phyloP scores from a whole-genome alignment of 805 yeast genomes.

The Candida nemodendra region DNA sequence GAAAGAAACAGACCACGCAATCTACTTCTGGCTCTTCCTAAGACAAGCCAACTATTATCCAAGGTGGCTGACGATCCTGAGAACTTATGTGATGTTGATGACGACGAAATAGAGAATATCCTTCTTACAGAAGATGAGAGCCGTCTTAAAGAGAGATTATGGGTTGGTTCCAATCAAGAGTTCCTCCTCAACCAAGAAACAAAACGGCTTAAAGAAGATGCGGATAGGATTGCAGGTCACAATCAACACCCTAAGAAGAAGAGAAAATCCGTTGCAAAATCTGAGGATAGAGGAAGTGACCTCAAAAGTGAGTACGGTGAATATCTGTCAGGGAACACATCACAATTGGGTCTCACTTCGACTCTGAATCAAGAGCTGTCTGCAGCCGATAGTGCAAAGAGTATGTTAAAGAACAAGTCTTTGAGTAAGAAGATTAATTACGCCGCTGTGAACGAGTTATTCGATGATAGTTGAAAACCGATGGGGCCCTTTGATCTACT shows the following conservation, averaged over 20 bases:
- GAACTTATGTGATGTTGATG: slow-evolving; percentile 74
- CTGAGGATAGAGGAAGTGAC: slow-evolving; percentile 27
- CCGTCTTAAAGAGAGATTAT: slow-evolving; percentile 71
- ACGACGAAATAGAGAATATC: slow-evolving; percentile 67
- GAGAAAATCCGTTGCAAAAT: slow-evolving; percentile 28
- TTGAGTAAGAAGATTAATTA: slow-evolving; percentile 91
- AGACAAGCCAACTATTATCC: slow-evolving; percentile 50
- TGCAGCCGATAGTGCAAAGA: slow-evolving; percentile 79
- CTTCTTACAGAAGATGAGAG: slow-evolving; percentile 69
- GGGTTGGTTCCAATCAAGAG: slow-evolving; percentile 90
- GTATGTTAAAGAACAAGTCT: slow-evolving; percentile 70
- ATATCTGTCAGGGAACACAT: slow-evolving; percentile 22
- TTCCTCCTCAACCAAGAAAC: slow-evolving; percentile 81
- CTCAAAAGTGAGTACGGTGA: slow-evolving; percentile 27
- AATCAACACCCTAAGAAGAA: slow-evolving; percentile 52
- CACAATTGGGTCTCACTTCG: slow-evolving; percentile 35
- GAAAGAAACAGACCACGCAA: slow-evolving; percentile 54
- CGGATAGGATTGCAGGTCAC: slow-evolving; percentile 84
- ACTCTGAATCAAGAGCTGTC: slow-evolving; percentile 50
- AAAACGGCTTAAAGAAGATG: slow-evolving; percentile 78
- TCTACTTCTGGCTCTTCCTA: slow-evolving; percentile 52
- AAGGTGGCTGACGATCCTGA: slow-evolving; percentile 60
- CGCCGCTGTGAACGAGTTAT: slow-evolving; percentile 64
- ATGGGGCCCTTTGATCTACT: not conserved
- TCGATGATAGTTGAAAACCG: slow-evolving; percentile 25